phyloP scores from a whole-genome alignment of 2,329 filamentous ascomycete genomes.

The Nemania sp. region DNA sequence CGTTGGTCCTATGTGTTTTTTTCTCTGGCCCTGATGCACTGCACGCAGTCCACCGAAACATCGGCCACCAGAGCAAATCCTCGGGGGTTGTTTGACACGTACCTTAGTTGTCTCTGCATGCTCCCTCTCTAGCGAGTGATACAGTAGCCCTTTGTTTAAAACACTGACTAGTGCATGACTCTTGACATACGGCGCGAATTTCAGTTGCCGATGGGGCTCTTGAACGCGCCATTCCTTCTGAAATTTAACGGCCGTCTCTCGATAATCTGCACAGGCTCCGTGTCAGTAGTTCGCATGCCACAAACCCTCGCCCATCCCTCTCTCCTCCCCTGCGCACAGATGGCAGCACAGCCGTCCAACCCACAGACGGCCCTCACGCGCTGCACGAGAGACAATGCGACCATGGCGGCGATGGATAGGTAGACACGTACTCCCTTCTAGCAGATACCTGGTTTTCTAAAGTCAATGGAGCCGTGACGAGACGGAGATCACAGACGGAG shows the following conservation, averaged over 20 bases:
- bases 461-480: conserved; percentile 33
- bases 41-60: conserved; percentile 19
- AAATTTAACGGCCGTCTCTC: conserved; percentile 69
- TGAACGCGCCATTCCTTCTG: conserved; percentile 70
- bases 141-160: conserved; percentile 66
- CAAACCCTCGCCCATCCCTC: conserved; percentile 29
- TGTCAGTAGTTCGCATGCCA: conserved; percentile 42
- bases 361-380: conserved; percentile 4
- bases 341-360: conserved; percentile 26
- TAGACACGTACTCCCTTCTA: conserved; percentile 63
- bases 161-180: conserved; percentile 66
- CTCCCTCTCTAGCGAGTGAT: conserved; percentile 63
- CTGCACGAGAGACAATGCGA: conserved; percentile 2
- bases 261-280: conserved; percentile 59
- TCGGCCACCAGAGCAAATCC: conserved; percentile 18
- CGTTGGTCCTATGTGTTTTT: conserved; percentile 29
- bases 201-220: conserved; percentile 64
- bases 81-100: conserved; percentile 35
- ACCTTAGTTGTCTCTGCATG: conserved; percentile 54
- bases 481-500: conserved; percentile 18
- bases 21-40: conserved; percentile 33
- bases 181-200: conserved; percentile 68
- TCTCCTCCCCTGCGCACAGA: conserved; percentile 21
- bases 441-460: conserved; percentile 54
- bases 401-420: not conserved